phyloP scores from a whole-genome alignment of 2,329 filamentous ascomycete genomes.

The Fusarium chuoi region DNA sequence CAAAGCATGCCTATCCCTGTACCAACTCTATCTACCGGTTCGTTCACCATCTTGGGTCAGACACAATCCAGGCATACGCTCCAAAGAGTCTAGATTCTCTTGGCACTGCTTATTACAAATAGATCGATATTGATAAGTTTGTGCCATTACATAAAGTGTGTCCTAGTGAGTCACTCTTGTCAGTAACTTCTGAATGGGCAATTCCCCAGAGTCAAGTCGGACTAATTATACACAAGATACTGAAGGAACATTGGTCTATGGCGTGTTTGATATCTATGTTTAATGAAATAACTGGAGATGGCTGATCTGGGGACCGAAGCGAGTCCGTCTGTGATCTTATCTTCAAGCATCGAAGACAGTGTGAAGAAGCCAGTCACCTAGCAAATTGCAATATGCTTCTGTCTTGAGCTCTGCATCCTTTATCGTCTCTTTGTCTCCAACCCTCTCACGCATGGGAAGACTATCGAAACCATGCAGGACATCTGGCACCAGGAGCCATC shows the following conservation, averaged over 20 bases:
- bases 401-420: neutral
- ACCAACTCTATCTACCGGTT: neutral
- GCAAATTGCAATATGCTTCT: neutral
- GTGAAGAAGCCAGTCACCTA: neutral
- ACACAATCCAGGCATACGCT: too few species aligned
- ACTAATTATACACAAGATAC: fast-evolving
- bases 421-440: neutral
- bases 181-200: neutral
- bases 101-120: too few species aligned
- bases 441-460: neutral
- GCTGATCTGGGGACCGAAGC: neutral
- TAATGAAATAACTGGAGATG: too few species aligned
- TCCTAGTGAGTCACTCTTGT: neutral
- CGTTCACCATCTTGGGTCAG: neutral
- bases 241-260: too few species aligned
- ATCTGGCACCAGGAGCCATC: neutral
- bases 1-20: neutral
- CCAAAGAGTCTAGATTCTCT: too few species aligned
- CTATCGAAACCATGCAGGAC: neutral
- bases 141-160: fast-evolving
- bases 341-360: neutral
- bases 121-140: neutral
- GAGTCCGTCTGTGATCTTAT: neutral
- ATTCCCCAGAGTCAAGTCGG: too few species aligned
- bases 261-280: neutral